A percentile compares a stretch with the other conserved stretches of the same genome.
Evolutionary conservation across 208 protist genomes (phyloP).

Genomic region (Trypanosomatidae sp.): DNA sequence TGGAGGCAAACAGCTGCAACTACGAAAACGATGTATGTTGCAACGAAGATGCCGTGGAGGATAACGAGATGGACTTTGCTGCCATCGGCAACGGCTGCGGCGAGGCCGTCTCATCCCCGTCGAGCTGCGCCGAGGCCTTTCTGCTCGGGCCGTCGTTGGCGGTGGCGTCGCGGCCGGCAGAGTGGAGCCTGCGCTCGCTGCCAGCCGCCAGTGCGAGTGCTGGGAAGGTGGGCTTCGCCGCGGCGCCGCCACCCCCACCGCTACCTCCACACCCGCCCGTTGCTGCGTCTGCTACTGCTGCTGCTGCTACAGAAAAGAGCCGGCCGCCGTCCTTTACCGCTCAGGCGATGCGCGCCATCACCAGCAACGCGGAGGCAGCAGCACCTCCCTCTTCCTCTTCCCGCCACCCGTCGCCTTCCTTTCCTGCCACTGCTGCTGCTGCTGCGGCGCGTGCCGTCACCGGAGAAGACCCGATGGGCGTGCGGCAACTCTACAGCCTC

Average conservation of each 20-base stretch:
- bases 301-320: too few species aligned
- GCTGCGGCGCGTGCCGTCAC: not conserved
- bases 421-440: too few species aligned
- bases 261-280: too few species aligned
- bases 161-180: not conserved
- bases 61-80: conserved; percentile 1
- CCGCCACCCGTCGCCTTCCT: conserved; percentile 5
- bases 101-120: conserved; percentile 28
- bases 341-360: conserved; percentile 22
- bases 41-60: not conserved
- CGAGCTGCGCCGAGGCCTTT: conserved; percentile 15
- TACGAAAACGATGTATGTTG: too few species aligned
- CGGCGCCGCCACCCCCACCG: not conserved
- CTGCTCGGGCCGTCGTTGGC: conserved; percentile 3
- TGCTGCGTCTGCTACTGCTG: too few species aligned
- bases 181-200: not conserved
- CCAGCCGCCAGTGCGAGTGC: not conserved
- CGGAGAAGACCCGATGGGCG: conserved; percentile 22
- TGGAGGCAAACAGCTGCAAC: too few species aligned
- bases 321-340: not conserved
- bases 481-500: conserved; percentile 30
- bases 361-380: not conserved
- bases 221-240: not conserved
- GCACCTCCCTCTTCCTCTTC: not conserved
- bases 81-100: conserved; percentile 35